A percentile compares a stretch with the other conserved stretches of the same genome.
Conservation (phyloP, 1,284 basidiomycete genomes). For the Tilletia walkeri region DNA sequence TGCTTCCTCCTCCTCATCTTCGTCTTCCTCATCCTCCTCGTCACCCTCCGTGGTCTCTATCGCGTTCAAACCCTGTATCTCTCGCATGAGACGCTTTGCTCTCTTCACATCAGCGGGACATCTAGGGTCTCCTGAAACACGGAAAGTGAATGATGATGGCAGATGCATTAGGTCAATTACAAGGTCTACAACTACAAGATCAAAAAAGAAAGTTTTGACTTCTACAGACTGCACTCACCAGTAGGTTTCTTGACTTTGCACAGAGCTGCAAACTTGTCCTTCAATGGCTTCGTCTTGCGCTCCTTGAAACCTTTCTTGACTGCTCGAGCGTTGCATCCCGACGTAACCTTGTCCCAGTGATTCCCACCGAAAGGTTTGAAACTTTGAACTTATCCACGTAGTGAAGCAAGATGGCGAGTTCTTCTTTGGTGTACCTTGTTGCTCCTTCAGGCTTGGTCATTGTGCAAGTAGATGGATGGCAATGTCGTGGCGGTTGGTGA, state of each 20-base stretch:
- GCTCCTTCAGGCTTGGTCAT: not conserved
- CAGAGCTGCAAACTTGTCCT: not conserved
- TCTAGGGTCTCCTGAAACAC: not conserved
- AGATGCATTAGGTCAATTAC: not conserved
- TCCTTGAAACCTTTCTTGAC: not conserved
- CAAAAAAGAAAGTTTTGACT: no score
- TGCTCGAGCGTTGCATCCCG: not conserved
- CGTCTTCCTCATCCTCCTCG: not conserved
- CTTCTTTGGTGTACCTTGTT: not conserved
- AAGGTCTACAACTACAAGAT: no score
- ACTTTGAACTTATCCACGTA: not conserved
- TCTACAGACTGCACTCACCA: not conserved
- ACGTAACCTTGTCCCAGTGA: not conserved
- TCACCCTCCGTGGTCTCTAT: slow-evolving; percentile 3
- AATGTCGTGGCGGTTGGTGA: no score
- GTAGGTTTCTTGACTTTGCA: slow-evolving; percentile 1
- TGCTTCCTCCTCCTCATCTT: not conserved
- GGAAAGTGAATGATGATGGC: not conserved
- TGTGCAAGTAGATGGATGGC: no score
- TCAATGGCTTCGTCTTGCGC: not conserved
- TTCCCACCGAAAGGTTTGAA: slow-evolving; percentile 2
- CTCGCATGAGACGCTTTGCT: not conserved
- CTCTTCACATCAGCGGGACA: slow-evolving; percentile 1
- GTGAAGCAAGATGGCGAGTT: not conserved
- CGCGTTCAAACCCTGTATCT: not conserved